Conservation (phyloP, 169 alveolate genomes). For the Eimeria falciformis region DNA sequence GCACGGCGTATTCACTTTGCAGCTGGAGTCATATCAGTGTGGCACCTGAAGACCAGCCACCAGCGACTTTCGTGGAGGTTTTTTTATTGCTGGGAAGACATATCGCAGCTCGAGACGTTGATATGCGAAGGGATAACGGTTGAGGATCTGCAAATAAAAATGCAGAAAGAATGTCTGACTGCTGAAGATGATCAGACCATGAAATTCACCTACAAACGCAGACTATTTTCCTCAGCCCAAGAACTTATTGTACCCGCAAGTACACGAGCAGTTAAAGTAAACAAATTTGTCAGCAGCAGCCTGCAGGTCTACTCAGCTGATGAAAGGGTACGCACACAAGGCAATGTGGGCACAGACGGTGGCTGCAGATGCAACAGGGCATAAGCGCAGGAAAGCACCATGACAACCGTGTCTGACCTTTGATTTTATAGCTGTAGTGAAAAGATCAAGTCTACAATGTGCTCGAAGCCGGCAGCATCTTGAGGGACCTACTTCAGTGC, state of each 20-base stretch:
- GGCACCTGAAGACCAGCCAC: slow-evolving; percentile 22
- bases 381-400: too few relatives aligned
- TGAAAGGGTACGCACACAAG: slow-evolving; percentile 28
- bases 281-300: slow-evolving; percentile 12
- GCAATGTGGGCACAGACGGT: too few relatives aligned
- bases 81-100: slow-evolving; percentile 69
- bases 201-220: slow-evolving; percentile 55
- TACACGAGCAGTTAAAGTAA: slow-evolving; percentile 22
- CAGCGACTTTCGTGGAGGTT: slow-evolving; percentile 51
- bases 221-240: slow-evolving; percentile 11
- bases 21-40: slow-evolving; percentile 69
- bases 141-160: slow-evolving; percentile 11
- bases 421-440: too few relatives aligned
- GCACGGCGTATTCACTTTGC: not conserved
- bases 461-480: too few relatives aligned
- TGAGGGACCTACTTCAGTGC: too few relatives aligned
- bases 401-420: too few relatives aligned
- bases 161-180: not conserved
- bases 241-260: slow-evolving; percentile 21
- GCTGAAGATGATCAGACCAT: not conserved
- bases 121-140: slow-evolving; percentile 46
- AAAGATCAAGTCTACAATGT: too few relatives aligned
- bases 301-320: slow-evolving; percentile 63
- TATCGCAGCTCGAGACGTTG: slow-evolving; percentile 19
- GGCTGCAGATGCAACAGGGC: too few relatives aligned